Base-by-base conservation (phyloP, 306 rosid species). In the Canavalia ensiformis region DNA sequence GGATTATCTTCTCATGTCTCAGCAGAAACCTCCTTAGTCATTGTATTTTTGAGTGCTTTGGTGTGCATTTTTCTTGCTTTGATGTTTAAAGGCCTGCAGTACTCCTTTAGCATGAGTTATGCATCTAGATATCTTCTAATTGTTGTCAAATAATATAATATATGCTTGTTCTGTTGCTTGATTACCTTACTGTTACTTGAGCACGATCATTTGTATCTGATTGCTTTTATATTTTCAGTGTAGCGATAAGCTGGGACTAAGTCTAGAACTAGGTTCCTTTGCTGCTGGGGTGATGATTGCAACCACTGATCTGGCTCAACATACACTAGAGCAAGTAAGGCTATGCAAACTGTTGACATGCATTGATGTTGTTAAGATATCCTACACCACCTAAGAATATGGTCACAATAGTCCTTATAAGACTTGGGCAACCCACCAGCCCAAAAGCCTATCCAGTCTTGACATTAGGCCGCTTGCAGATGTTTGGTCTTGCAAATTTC, bases 251-350 rank as follows among this genome's bases (percentile, higher is more conserved):
- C 92, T 96, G 82, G 97, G 99, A 74, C 86, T 96, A 78, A 96
- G 99, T 81, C 97, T 96, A 76, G 98, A 96, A 76, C 82, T 96
- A 57, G 99, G 99, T 76, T 90, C 99, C 55, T 96, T 93, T 88
- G 99, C 99, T 31, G 98, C 99, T 52, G 99, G 99, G 80, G 98
- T 96, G 85, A 96, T 96, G 98, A 93, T 96, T 82, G 88, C 99
- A 81, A 96, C 99, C 78, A 96, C 99, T 68, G 98, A 90, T 92
- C 90, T 91, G 75, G 97, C 92, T 83, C 98, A 94, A 75, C 99
- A 96, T 85, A 93, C 99, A 37, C 94, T 96, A 67, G 97, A 96
- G 87, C 97, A 96, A 88, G 99, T 92, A 88, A 83, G 90, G 54
- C 60, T 72, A 44, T 13, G 7, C 2, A 0, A 37, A 37, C 4